Evolutionary conservation across 169 alveolate genomes (phyloP).

Genomic region (Plasmodium adleri): DNA sequence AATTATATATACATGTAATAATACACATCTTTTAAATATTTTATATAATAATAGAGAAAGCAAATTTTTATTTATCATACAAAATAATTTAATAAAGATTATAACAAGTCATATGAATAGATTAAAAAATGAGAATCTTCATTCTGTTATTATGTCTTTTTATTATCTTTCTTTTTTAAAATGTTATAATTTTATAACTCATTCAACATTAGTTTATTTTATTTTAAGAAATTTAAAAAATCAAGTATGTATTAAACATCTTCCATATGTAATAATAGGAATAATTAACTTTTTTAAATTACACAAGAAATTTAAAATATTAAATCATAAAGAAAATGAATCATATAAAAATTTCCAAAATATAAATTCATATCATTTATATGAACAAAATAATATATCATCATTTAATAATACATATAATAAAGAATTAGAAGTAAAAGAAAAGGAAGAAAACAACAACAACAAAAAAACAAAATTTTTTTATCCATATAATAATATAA

Average conservation of each 20-base stretch:
- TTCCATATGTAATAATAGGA: slow-evolving; percentile 63
- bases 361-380: not conserved
- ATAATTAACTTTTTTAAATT: slow-evolving; percentile 43
- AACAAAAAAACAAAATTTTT: not conserved
- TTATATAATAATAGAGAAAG: not conserved
- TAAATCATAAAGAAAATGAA: not conserved
- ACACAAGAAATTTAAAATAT: not conserved
- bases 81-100: slow-evolving; percentile 24
- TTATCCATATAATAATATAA: not conserved
- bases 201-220: slow-evolving; percentile 3
- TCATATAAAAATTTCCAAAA: not conserved
- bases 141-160: slow-evolving; percentile 36
- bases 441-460: not conserved
- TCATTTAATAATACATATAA: not conserved
- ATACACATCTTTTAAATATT: slow-evolving; percentile 2
- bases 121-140: not conserved
- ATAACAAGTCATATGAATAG: slow-evolving; percentile 9
- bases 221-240: slow-evolving; percentile 10
- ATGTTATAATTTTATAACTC: slow-evolving; percentile 6
- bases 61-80: slow-evolving; percentile 9
- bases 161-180: slow-evolving; percentile 48
- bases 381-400: not conserved
- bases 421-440: not conserved
- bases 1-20: slow-evolving; percentile 11
- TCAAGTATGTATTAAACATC: not conserved